Evolutionary conservation across 306 rosid species (phyloP).

Genomic region (Arachis hypogaea): DNA sequence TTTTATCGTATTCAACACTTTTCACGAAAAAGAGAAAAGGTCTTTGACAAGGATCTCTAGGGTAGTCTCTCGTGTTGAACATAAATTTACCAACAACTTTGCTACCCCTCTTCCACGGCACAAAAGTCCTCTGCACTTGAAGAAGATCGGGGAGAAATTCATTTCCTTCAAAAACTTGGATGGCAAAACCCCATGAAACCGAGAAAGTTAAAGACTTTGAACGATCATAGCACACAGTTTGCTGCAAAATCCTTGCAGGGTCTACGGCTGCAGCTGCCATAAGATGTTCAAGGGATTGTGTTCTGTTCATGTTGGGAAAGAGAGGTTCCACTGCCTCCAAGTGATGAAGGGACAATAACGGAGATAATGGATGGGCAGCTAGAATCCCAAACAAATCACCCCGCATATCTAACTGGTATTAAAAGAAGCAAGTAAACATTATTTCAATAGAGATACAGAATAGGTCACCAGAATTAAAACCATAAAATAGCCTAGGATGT

Average conservation of each 20-base stretch:
- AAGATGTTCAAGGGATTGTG: conserved; percentile 72
- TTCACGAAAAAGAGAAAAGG: conserved; percentile 63
- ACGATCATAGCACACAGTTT: conserved; percentile 78
- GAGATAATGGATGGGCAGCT: conserved; percentile 84
- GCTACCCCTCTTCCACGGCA: conserved; percentile 74
- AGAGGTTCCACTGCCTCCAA: conserved; percentile 76
- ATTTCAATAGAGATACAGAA: conserved; percentile 11
- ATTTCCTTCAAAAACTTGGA: conserved; percentile 75
- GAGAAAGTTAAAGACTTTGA: conserved; percentile 70
- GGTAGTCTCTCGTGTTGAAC: conserved; percentile 69
- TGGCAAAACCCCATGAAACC: conserved; percentile 80
- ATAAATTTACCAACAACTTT: conserved; percentile 56
- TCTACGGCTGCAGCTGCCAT: conserved; percentile 70
- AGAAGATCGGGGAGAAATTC: conserved; percentile 76
- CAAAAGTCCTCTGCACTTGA: conserved; percentile 65
- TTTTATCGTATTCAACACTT: conserved; percentile 47
- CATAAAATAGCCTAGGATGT: conserved; percentile 8
- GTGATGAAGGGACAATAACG: conserved; percentile 88
- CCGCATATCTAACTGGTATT: conserved; percentile 80
- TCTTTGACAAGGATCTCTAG: conserved; percentile 74
- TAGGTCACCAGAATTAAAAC: conserved; percentile 10
- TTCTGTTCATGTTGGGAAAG: conserved; percentile 66
- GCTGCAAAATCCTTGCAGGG: conserved; percentile 80
- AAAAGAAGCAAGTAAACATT: conserved; percentile 1
- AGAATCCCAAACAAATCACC: conserved; percentile 83